Conservation (phyloP, 352 stramenopile genomes). For the Plasmopara viticola region DNA sequence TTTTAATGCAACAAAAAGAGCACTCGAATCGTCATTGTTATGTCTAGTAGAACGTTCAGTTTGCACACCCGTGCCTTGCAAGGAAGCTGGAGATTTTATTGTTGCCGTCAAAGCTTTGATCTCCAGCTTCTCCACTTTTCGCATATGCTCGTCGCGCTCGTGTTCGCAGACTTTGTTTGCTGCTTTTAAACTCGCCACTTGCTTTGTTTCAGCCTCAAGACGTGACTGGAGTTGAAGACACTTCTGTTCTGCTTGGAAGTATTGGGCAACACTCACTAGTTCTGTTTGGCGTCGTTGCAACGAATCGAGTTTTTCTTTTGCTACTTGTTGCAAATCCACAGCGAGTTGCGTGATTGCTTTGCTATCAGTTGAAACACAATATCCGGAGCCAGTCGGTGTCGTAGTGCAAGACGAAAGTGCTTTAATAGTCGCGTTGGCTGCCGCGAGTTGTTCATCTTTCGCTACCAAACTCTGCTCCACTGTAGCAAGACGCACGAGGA, state of each 20-base stretch:
- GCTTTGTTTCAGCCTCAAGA: conserved; percentile 15
- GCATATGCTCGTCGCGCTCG: conserved; percentile 18
- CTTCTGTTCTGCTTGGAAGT: conserved; percentile 22
- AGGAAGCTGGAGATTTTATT: neutral
- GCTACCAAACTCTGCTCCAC: conserved; percentile 18
- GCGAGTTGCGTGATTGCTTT: conserved; percentile 6
- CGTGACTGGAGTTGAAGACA: conserved; percentile 21
- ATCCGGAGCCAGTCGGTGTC: neutral
- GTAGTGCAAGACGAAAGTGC: conserved; percentile 11
- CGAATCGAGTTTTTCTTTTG: conserved; percentile 18
- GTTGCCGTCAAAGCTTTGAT: conserved; percentile 8
- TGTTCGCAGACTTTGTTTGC: conserved; percentile 15
- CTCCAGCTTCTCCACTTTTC: conserved; percentile 25
- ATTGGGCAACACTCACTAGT: conserved; percentile 18
- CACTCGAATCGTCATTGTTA: neutral
- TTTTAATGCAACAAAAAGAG: conserved; percentile 8
- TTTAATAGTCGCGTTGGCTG: conserved; percentile 22
- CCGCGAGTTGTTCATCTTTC: conserved; percentile 21
- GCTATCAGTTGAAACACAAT: neutral
- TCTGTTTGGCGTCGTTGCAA: conserved; percentile 16
- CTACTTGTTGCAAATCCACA: conserved; percentile 13
- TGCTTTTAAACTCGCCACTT: conserved; percentile 10
- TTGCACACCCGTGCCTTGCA: neutral
- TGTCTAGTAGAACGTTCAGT: neutral
- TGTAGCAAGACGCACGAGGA: conserved; percentile 16